Evolutionary conservation across 352 stramenopile genomes (phyloP).

Genomic region (Globisporangium cystogenes): DNA sequence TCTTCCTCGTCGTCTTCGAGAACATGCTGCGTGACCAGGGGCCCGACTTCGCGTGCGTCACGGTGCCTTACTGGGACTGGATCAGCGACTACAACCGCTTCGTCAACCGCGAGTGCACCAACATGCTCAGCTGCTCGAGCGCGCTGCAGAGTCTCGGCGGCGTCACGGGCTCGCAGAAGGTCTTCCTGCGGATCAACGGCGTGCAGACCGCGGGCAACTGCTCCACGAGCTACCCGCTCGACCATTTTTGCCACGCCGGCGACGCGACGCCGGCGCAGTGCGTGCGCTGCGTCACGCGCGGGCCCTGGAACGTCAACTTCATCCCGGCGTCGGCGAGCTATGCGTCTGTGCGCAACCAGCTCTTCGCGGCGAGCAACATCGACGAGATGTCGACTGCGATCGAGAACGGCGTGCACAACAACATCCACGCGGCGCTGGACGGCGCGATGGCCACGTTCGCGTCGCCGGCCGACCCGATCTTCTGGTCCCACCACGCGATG

Average conservation of each 20-base stretch:
- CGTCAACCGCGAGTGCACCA: constrained; percentile 29
- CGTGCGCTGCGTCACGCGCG: constrained; percentile 30
- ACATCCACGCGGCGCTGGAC: constrained; percentile 11
- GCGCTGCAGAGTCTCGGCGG: constrained; percentile 37
- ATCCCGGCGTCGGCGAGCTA: constrained; percentile 34
- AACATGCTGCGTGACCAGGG: constrained; percentile 76
- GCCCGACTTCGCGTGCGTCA: constrained; percentile 51
- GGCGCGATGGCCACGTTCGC: constrained; percentile 42
- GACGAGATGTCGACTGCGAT: constrained; percentile 13
- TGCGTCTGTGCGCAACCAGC: constrained; percentile 28
- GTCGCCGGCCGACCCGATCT: constrained; percentile 47
- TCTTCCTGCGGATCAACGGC: constrained; percentile 26
- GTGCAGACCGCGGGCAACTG: constrained; percentile 25
- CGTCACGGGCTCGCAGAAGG: constrained; percentile 12
- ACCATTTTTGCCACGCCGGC: constrained; percentile 41
- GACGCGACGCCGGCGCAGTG: constrained; percentile 22
- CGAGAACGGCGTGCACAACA: constrained; percentile 12
- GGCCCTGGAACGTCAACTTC: constrained; percentile 8
- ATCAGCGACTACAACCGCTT: constrained; percentile 39
- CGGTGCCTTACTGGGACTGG: constrained; percentile 79
- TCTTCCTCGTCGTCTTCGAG: constrained; percentile 61
- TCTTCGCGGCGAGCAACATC: constrained; percentile 39
- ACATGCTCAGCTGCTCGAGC: constrained; percentile 36
- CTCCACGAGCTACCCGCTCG: constrained; percentile 19
- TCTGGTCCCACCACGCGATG: constrained; percentile 46